Evolutionary conservation across 352 stramenopile genomes (phyloP).

Genomic region (Phytophthora vignae): DNA sequence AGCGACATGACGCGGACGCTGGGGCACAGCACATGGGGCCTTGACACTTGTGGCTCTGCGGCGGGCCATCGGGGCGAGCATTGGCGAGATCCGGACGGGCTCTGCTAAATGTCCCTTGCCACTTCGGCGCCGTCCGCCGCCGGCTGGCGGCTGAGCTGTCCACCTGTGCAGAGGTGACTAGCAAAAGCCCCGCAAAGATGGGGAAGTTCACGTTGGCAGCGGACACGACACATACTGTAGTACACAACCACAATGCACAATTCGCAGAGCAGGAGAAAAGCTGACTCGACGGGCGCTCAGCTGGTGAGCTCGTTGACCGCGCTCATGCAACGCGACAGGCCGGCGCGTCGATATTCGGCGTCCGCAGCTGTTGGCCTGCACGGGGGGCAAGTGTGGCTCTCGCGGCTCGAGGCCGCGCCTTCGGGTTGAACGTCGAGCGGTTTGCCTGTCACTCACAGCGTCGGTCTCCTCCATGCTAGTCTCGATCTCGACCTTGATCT

Average conservation of each 20-base stretch:
- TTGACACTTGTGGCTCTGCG: slow-evolving; percentile 37
- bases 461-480: neutral
- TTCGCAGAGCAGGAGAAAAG: slow-evolving; percentile 11
- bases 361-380: slow-evolving; percentile 34
- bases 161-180: slow-evolving; percentile 29
- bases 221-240: slow-evolving; percentile 3
- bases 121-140: slow-evolving; percentile 35
- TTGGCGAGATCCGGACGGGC: slow-evolving; percentile 36
- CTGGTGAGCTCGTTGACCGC: slow-evolving; percentile 29
- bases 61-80: slow-evolving; percentile 19
- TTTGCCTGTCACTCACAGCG: slow-evolving; percentile 30
- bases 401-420: slow-evolving; percentile 8
- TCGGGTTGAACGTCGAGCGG: slow-evolving; percentile 22
- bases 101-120: slow-evolving; percentile 43
- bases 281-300: slow-evolving; percentile 29
- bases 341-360: slow-evolving; percentile 22
- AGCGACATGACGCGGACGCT: slow-evolving; percentile 41
- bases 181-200: slow-evolving; percentile 26
- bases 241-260: too few relatives aligned
- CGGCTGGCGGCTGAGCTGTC: slow-evolving; percentile 14
- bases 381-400: slow-evolving; percentile 30
- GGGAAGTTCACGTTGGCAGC: slow-evolving; percentile 28
- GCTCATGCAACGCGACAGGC: slow-evolving; percentile 32
- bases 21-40: slow-evolving; percentile 36
- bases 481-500: neutral